Base-by-base conservation (phyloP, 2,329 filamentous ascomycete species). In the Aspergillus floridensis region DNA sequence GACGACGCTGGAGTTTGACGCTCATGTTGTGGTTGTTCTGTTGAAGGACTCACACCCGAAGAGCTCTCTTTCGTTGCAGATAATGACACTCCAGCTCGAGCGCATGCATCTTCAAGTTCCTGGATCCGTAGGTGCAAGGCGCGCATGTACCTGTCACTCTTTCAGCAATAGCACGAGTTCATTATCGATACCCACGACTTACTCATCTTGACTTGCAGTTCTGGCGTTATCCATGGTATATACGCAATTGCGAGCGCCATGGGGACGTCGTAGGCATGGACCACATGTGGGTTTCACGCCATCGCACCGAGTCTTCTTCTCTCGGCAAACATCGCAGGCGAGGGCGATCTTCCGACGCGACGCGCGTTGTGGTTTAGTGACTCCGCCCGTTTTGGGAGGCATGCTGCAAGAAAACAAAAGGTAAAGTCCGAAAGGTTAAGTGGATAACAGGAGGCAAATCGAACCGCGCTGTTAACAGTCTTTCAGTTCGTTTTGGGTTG, bases 271-370 rank as follows among this genome's bases (percentile, higher is more conserved):
- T 47, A 66, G 66, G 55, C 79, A 80, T 2, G 75, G 73, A n/a
- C 73, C 76, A 65, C 78, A 81, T 12, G 80, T 74, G 24, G 78
- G 79, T 62, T 79, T 79, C n/a, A 57, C 68, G 21, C 77, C 77
- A 61, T 80, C 77, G 56, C 77, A 80, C 1, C 75, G 72, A 5
- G 74, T 67, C 61, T 80, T 80, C 50, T 76, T 74, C 54, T 76
- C 72, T 29, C 77, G 69, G 56, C 78, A 80, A 3, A 74, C 70
- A 57, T 79, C 76, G 59, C 78, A 80, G 14, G 77, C 78, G 6
- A 79, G 65, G 1, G 75, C 67, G n/a, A 78, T 70, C 58, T 70
- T 68, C 47, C 66, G 67, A 32, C 65, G 66, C 21, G 41, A 16
- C 8, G 53, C 19, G 19, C 53, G 53, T 29, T 24, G 41, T n/a